A percentile compares a stretch with the other conserved stretches of the same genome.
Conservation (phyloP, 768 basidiomycete genomes). For the Auriscalpium vulgare region DNA sequence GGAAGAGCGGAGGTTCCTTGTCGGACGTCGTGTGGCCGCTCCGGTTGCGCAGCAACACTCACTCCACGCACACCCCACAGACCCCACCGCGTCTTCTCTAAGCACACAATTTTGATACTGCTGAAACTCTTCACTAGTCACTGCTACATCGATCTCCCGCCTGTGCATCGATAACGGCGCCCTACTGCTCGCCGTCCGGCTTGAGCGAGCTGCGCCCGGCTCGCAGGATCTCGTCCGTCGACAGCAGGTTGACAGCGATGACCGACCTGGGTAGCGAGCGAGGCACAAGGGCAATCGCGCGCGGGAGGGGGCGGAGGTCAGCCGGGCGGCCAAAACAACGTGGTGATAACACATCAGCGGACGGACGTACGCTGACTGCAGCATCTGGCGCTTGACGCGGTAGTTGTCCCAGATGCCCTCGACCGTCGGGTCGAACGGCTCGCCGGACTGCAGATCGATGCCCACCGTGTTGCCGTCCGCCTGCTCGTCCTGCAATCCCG, state of each 20-base stretch:
- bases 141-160: too few species aligned
- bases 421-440: conserved; percentile 92
- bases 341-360: background rate
- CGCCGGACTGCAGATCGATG: conserved; percentile 85
- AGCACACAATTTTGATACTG: too few species aligned
- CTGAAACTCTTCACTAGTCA: too few species aligned
- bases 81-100: too few species aligned
- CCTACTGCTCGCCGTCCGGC: conserved; percentile 60
- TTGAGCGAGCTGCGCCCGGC: conserved; percentile 85
- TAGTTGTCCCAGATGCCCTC: conserved; percentile 99
- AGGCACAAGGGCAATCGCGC: conserved; percentile 1
- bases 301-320: background rate
- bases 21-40: too few species aligned
- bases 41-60: too few species aligned
- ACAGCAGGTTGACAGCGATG: conserved; percentile 91
- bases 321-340: conserved; percentile 5
- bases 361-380: conserved; percentile 80
- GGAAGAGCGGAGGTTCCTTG: too few species aligned
- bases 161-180: background rate
- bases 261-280: conserved; percentile 49
- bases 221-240: conserved; percentile 91
- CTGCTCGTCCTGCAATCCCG: conserved; percentile 69
- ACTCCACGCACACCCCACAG: too few species aligned
- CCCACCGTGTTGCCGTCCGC: conserved; percentile 92
- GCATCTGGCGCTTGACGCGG: conserved; percentile 96